phyloP scores from a whole-genome alignment of 164 flowering plant species.

The Sextonia rubra region DNA sequence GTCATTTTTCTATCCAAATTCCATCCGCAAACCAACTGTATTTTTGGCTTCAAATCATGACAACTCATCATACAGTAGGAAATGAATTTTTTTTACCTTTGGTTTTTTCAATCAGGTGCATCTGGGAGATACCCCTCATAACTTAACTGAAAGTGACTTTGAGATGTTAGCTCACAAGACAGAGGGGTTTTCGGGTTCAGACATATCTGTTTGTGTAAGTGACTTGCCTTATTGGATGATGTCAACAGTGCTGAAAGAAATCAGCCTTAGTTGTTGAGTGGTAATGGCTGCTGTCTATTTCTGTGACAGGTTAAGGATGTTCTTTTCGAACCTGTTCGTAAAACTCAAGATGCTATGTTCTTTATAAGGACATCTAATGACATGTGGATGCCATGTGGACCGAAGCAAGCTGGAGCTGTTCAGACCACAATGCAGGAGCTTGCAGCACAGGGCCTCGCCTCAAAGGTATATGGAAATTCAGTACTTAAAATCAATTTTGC shows the following conservation, averaged over 20 bases:
- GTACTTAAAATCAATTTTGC: not conserved
- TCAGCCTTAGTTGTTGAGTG: not conserved
- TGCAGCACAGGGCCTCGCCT: constrained; percentile 77
- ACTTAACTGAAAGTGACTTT: constrained; percentile 84
- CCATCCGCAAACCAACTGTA: no score
- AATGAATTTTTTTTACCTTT: not conserved
- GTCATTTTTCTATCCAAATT: no score
- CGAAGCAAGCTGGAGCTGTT: constrained; percentile 83
- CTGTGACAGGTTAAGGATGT: constrained; percentile 83
- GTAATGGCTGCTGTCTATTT: not conserved
- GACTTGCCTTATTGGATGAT: not conserved
- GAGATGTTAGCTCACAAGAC: constrained; percentile 74
- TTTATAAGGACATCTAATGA: constrained; percentile 56
- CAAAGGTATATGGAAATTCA: constrained; percentile 43
- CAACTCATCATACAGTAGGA: not conserved
- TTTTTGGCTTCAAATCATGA: no score
- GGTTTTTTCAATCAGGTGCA: constrained; percentile 58
- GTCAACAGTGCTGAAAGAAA: not conserved
- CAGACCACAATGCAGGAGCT: constrained; percentile 92
- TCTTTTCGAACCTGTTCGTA: constrained; percentile 94
- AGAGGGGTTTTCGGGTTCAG: constrained; percentile 97
- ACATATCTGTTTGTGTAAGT: constrained; percentile 94
- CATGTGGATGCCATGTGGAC: constrained; percentile 95
- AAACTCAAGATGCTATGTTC: constrained; percentile 98
- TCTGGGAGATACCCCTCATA: constrained; percentile 96